These are phyloP conservation scores for Scleroderma citrinum DNA, from an alignment of 768 basidiomycete genomes.

Conservation along the genomic window DNA sequence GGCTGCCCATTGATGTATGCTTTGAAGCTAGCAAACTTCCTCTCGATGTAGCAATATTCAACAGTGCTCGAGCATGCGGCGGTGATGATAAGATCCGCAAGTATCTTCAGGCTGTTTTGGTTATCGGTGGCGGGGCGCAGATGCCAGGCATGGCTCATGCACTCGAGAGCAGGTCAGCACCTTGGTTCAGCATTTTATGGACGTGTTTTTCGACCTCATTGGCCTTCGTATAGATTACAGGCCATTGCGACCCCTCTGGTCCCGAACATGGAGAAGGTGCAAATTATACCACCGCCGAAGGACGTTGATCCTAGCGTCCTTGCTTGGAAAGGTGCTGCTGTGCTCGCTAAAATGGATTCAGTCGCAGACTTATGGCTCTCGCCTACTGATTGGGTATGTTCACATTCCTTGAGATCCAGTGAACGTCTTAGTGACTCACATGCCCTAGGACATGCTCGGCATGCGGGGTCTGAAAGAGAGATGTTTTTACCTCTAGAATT, in stretches of 20 bases:
- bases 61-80: slow-evolving; percentile 82
- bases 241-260: slow-evolving; percentile 82
- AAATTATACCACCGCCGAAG: slow-evolving; percentile 91
- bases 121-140: slow-evolving; percentile 79
- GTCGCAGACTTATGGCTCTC: slow-evolving; percentile 88
- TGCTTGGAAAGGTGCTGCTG: slow-evolving; percentile 92
- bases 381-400: slow-evolving; percentile 76
- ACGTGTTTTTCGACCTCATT: slow-evolving; percentile 3
- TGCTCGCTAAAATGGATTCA: slow-evolving; percentile 88
- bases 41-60: slow-evolving; percentile 88
- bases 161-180: slow-evolving; percentile 70
- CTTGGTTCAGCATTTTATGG: background rate
- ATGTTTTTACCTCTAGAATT: slow-evolving; percentile 64
- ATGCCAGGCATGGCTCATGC: slow-evolving; percentile 83
- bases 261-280: slow-evolving; percentile 79
- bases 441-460: slow-evolving; percentile 60
- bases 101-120: slow-evolving; percentile 80
- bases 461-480: slow-evolving; percentile 78
- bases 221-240: slow-evolving; percentile 46
- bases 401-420: background rate
- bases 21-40: slow-evolving; percentile 88
- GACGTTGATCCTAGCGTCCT: slow-evolving; percentile 87
- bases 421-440: background rate
- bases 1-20: slow-evolving; percentile 65
- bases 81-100: slow-evolving; percentile 88